Conservation (phyloP, 345 rosid genomes). For the Sonneratia alba region DNA sequence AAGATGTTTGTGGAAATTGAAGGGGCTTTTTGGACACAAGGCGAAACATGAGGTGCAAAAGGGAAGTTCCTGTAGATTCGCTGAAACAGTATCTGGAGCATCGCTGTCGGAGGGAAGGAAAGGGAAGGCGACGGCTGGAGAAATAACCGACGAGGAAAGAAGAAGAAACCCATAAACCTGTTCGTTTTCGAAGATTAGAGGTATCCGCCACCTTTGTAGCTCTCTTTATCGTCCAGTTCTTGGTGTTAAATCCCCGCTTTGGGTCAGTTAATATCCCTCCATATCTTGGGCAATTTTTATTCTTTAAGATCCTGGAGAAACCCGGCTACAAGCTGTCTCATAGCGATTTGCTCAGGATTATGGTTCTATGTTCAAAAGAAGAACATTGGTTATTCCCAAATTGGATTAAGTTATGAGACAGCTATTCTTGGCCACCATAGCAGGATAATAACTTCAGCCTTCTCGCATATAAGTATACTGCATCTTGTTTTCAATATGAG, state of each 20-base stretch:
- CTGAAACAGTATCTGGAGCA: too few species aligned
- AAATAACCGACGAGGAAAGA: background rate
- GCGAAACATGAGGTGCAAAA: too few species aligned
- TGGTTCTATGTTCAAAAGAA: slow-evolving; percentile 94
- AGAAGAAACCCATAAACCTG: background rate
- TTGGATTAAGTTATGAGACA: slow-evolving; percentile 81
- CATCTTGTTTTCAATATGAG: slow-evolving; percentile 98
- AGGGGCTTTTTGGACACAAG: too few species aligned
- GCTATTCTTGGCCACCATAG: slow-evolving; percentile 77
- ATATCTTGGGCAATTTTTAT: slow-evolving; percentile 13
- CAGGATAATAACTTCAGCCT: slow-evolving; percentile 91
- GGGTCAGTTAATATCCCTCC: background rate
- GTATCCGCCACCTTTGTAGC: background rate
- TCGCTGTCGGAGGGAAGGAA: too few species aligned
- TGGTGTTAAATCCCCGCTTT: too few species aligned
- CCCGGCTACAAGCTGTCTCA: slow-evolving; percentile 83
- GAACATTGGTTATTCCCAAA: slow-evolving; percentile 76
- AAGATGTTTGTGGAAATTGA: too few species aligned
- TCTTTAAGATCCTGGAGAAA: slow-evolving; percentile 72
- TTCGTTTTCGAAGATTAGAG: background rate
- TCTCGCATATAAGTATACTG: slow-evolving; percentile 82
- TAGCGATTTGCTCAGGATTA: slow-evolving; percentile 56
- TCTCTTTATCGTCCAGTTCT: background rate
- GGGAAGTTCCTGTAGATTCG: too few species aligned
- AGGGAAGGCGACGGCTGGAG: too few species aligned